These are phyloP conservation scores for Dictyostelium citrinum DNA, from an alignment of 78 protist genomes.

Conservation along the genomic window DNA sequence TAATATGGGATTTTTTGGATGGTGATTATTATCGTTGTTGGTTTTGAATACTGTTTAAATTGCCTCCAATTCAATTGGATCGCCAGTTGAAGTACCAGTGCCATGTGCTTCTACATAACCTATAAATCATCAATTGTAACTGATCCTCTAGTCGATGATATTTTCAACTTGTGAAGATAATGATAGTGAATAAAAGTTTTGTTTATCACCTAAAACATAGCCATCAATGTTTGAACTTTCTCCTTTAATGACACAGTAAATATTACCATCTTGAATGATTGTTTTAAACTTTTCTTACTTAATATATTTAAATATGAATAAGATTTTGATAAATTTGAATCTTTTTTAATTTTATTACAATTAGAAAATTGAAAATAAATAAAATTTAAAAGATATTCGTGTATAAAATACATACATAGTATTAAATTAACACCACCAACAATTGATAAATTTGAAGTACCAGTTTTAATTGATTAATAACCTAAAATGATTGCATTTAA, in stretches of 20 bases:
- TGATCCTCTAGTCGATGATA: background rate
- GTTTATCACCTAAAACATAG: too few relatives aligned
- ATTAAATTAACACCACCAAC: slow-evolving; percentile 86
- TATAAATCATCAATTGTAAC: background rate
- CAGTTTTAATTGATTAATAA: slow-evolving; percentile 28
- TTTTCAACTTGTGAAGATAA: too few relatives aligned
- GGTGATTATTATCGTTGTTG: background rate
- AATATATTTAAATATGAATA: slow-evolving; percentile 44
- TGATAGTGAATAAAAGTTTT: too few relatives aligned
- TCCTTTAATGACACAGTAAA: too few relatives aligned
- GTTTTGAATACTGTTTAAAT: background rate
- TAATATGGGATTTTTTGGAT: background rate
- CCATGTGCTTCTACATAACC: slow-evolving; percentile 72
- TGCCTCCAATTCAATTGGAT: slow-evolving; percentile 67
- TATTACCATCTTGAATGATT: too few relatives aligned
- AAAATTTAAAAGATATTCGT: too few relatives aligned
- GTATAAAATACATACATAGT: background rate
- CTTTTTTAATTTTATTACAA: background rate
- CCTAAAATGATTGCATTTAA: slow-evolving; percentile 85
- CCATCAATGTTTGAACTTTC: too few relatives aligned
- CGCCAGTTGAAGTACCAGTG: slow-evolving; percentile 78
- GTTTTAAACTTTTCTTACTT: background rate
- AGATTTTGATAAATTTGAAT: background rate
- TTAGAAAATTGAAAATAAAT: too few relatives aligned
- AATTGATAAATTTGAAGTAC: slow-evolving; percentile 77